Conservation (phyloP, 495 filamentous ascomycete species). For the Peziza echinospora region DNA sequence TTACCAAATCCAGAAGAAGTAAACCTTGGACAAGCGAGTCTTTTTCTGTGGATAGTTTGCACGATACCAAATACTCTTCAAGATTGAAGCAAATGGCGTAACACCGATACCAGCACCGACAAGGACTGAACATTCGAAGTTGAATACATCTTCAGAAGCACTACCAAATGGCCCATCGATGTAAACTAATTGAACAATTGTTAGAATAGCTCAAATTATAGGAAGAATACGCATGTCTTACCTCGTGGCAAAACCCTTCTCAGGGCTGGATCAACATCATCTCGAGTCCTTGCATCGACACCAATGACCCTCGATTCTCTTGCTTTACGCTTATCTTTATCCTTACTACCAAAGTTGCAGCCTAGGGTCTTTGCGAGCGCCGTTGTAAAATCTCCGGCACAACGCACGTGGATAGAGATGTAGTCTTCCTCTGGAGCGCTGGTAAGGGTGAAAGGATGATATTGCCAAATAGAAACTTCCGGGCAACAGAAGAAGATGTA, state of each 20-base stretch:
- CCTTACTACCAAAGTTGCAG: conserved; percentile 34
- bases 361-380: conserved; percentile 41
- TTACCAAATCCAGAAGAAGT: conserved; percentile 54
- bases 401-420: conserved; percentile 57
- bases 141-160: conserved; percentile 56
- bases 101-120: conserved; percentile 54
- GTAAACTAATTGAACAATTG: conserved; percentile 30
- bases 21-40: conserved; percentile 53
- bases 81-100: conserved; percentile 52
- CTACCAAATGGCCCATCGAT: conserved; percentile 63
- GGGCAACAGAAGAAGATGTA: conserved; percentile 70
- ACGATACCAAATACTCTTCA: conserved; percentile 75
- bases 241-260: conserved; percentile 41
- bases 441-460: conserved; percentile 59
- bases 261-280: conserved; percentile 43
- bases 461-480: conserved; percentile 58
- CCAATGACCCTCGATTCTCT: conserved; percentile 33
- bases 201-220: conserved; percentile 4
- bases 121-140: conserved; percentile 49
- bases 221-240: conserved; percentile 5
- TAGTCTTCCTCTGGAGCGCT: conserved; percentile 66
- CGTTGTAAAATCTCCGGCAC: conserved; percentile 47
- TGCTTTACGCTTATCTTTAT: conserved; percentile 26
- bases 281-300: conserved; percentile 33
- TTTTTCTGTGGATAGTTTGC: conserved; percentile 60